Percentiles rank a stretch among this genome's conserved stretches.
These are phyloP conservation scores for Saraca asoca DNA, from an alignment of 331 rosid genomes.

Conservation along the genomic window DNA sequence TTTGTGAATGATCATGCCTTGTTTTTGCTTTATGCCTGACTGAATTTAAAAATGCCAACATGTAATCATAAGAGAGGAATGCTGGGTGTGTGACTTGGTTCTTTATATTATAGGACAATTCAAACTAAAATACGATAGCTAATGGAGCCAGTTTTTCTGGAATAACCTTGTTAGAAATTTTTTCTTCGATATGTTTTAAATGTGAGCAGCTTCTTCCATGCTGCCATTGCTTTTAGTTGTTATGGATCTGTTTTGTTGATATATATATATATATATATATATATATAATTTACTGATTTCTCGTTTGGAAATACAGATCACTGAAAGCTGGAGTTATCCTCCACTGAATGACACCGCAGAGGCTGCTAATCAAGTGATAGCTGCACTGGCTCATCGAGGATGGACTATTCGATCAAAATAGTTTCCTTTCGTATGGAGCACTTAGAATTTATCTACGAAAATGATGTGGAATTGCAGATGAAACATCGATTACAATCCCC, in stretches of 20 bases:
- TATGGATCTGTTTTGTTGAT: constrained; percentile 4
- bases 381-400: constrained; percentile 71
- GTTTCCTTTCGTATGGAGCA: constrained; percentile 15
- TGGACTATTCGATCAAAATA: constrained; percentile 56
- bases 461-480: constrained; percentile 9
- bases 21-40: too few relatives aligned
- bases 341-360: constrained; percentile 83
- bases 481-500: constrained; percentile 10
- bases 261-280: not conserved
- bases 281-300: constrained; percentile 3
- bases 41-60: too few relatives aligned
- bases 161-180: not conserved
- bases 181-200: not conserved
- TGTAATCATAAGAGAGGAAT: too few relatives aligned
- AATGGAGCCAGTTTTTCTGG: too few relatives aligned
- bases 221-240: constrained; percentile 13
- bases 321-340: constrained; percentile 74
- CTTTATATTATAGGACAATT: too few relatives aligned
- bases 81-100: too few relatives aligned
- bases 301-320: constrained; percentile 50
- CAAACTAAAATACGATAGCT: too few relatives aligned
- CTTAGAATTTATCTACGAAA: constrained; percentile 4
- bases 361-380: constrained; percentile 65
- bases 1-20: too few relatives aligned
- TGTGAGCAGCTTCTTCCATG: constrained; percentile 2